Conservation (phyloP, 2,329 filamentous ascomycete genomes). For the Penicillium digitatum region DNA sequence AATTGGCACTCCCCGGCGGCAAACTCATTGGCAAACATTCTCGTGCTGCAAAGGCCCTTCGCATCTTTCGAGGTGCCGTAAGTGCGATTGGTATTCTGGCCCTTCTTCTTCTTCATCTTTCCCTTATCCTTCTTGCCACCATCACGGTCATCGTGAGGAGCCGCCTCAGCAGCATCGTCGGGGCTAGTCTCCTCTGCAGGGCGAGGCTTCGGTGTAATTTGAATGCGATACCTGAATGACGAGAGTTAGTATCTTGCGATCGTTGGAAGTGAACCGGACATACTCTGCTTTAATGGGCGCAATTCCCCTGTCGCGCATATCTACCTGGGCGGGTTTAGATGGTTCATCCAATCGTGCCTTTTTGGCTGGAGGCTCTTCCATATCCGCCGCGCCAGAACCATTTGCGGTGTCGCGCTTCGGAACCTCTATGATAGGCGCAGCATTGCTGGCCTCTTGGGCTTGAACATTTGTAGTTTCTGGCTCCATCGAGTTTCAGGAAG, state of each 20-base stretch:
- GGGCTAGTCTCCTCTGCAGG: conserved; percentile 37
- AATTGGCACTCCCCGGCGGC: conserved; percentile 71
- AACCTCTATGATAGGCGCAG: conserved; percentile 12
- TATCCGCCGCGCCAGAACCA: conserved; percentile 15
- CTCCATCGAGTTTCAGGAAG: background rate
- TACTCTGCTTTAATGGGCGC: conserved; percentile 69
- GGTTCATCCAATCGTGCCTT: conserved; percentile 54
- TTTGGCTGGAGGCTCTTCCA: conserved; percentile 53
- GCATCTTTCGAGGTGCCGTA: conserved; percentile 78
- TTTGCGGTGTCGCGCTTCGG: conserved; percentile 22
- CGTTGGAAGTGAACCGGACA: background rate
- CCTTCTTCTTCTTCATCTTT: conserved; percentile 57
- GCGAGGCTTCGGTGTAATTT: conserved; percentile 16
- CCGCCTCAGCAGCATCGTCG: conserved; percentile 59
- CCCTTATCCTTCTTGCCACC: conserved; percentile 35
- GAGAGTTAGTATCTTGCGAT: background rate
- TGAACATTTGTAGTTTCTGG: conserved; percentile 1
- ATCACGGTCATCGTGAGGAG: conserved; percentile 43
- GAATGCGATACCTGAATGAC: conserved; percentile 29
- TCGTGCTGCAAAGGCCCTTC: conserved; percentile 71
- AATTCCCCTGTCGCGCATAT: conserved; percentile 52
- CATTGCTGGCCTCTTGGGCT: conserved; percentile 5
- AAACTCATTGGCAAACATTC: conserved; percentile 71
- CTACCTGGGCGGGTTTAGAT: conserved; percentile 22
- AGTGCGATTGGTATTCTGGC: conserved; percentile 77